phyloP scores from a whole-genome alignment of 345 rosid genomes.

The Gossypioides kirkii region DNA sequence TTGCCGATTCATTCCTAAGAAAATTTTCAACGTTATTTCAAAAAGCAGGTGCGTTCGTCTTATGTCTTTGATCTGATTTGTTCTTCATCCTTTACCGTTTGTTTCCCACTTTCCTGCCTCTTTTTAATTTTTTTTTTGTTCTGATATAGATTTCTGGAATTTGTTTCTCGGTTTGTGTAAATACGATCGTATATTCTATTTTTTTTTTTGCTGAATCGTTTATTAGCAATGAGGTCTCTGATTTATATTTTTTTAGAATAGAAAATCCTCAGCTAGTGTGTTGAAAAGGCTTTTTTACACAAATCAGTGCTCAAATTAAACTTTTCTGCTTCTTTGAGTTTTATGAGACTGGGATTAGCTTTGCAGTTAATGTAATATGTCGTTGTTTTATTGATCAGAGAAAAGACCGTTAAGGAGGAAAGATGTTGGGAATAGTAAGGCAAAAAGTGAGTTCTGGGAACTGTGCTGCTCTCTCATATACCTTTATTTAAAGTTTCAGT shows the following conservation, averaged over 20 bases:
- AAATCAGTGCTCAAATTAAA: neutral
- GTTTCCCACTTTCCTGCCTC: neutral
- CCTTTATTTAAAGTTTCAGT: neutral
- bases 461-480: constrained; percentile 9
- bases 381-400: neutral
- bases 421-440: constrained; percentile 48
- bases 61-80: neutral
- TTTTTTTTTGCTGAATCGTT: neutral
- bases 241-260: neutral
- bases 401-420: neutral
- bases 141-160: neutral
- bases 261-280: neutral
- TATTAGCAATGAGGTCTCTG: neutral
- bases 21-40: neutral
- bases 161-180: neutral
- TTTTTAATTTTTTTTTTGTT: neutral
- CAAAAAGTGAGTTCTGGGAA: constrained; percentile 31
- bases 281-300: neutral
- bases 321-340: neutral
- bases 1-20: neutral
- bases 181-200: neutral
- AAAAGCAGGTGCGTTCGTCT: neutral
- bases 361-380: neutral
- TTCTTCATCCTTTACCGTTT: neutral
- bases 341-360: neutral